A percentile compares a stretch with the other conserved stretches of the same genome.
Evolutionary conservation across 2,329 filamentous ascomycete genomes (phyloP).

Genomic region (Xylariaceae sp.): DNA sequence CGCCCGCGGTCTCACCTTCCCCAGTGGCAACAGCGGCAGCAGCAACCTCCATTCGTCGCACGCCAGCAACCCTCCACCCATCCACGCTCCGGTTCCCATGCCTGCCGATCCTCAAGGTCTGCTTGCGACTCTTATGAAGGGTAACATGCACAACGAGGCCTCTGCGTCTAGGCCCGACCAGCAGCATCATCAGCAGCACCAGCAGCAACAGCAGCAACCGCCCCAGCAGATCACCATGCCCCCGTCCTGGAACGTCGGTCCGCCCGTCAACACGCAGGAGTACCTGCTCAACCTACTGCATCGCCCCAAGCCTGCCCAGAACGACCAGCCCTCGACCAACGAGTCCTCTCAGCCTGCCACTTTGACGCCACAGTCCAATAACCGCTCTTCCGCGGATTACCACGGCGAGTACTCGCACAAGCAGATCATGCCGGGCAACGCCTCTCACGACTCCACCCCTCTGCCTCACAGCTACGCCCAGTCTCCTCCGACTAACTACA

Average conservation of each 20-base stretch:
- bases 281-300: slow-evolving; percentile 84
- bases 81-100: slow-evolving; percentile 55
- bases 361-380: slow-evolving; percentile 42
- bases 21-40: slow-evolving; percentile 15
- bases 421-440: slow-evolving; percentile 17
- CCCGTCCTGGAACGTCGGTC: slow-evolving; percentile 43
- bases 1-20: slow-evolving; percentile 20
- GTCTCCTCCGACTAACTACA: slow-evolving; percentile 26
- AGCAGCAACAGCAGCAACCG: not conserved
- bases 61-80: slow-evolving; percentile 34
- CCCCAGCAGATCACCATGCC: slow-evolving; percentile 22
- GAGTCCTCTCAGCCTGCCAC: slow-evolving; percentile 42
- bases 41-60: slow-evolving; percentile 17
- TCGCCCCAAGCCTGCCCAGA: slow-evolving; percentile 65
- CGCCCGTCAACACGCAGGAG: slow-evolving; percentile 71
- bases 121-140: slow-evolving; percentile 58
- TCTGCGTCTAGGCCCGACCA: slow-evolving; percentile 31
- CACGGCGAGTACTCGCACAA: slow-evolving; percentile 22
- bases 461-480: slow-evolving; percentile 24
- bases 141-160: slow-evolving; percentile 47
- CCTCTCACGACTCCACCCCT: slow-evolving; percentile 25
- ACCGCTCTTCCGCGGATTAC: slow-evolving; percentile 30
- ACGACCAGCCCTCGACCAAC: slow-evolving; percentile 41
- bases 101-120: slow-evolving; percentile 54
- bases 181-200: not conserved